These are phyloP conservation scores for Botryotinia globosa DNA, from an alignment of 2,329 filamentous ascomycete species.

Conservation along the genomic window DNA sequence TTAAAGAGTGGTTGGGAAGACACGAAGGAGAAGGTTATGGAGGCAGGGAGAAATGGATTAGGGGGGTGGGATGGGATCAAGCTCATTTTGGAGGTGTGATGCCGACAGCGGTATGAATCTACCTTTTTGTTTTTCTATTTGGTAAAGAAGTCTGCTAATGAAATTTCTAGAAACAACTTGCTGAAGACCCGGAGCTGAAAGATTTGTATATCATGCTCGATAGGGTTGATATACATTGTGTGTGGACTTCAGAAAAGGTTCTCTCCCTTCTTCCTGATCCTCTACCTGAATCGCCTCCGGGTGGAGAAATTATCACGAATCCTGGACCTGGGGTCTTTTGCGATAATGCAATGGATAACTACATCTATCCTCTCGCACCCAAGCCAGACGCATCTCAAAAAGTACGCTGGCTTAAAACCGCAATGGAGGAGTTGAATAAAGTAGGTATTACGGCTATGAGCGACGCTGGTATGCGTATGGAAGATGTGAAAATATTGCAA, in stretches of 20 bases:
- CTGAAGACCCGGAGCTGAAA: conserved; percentile 49
- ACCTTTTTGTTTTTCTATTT: conserved; percentile 32
- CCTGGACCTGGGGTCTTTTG: conserved; percentile 68
- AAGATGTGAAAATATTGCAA: conserved; percentile 53
- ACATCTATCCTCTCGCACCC: conserved; percentile 56
- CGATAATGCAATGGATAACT: conserved; percentile 65
- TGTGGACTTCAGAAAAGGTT: conserved; percentile 65
- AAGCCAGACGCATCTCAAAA: conserved; percentile 53
- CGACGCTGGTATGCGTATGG: conserved; percentile 61
- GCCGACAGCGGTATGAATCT: conserved; percentile 56
- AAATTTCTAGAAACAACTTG: conserved; percentile 47
- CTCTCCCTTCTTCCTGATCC: conserved; percentile 56
- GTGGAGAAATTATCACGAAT: conserved; percentile 60
- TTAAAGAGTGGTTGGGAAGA: conserved; percentile 50
- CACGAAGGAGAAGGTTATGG: conserved; percentile 51
- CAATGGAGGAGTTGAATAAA: conserved; percentile 61
- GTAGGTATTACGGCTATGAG: conserved; percentile 67
- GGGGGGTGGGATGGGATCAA: conserved; percentile 71
- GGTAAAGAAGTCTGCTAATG: background rate
- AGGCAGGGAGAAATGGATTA: conserved; percentile 56
- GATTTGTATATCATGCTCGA: conserved; percentile 66
- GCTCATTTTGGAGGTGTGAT: conserved; percentile 57
- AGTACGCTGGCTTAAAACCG: conserved; percentile 53
- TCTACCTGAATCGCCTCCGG: conserved; percentile 50
- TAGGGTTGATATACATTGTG: conserved; percentile 67